Evolutionary conservation across 2,329 filamentous ascomycete genomes (phyloP), one percentile per base, ranked within the genome.

Genomic region (Penicillium freii): DNA sequence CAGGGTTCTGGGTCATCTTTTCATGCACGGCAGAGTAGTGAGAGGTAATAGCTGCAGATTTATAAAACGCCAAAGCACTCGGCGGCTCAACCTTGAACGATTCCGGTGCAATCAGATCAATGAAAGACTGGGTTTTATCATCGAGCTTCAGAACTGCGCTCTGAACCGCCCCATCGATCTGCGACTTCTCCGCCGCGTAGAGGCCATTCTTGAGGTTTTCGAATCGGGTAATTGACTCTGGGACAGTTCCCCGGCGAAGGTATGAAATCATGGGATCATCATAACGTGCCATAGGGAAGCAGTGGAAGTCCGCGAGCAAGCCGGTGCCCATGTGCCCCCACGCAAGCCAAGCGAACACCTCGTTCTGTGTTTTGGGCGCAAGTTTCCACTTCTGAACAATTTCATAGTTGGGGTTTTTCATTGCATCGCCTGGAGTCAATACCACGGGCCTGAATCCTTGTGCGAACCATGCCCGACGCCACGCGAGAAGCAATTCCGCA

Each of bases 391-490:
- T 71, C 72, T 92, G 87, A 52, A 96, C 77, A 52, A 87, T 80
- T 63, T 86, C 81, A 71, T 93, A 96, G 21, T 90, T 76, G 1
- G 90, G 90, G 69, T 96, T 94, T 69, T 86, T 87, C 80, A 87
- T 89, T 19, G 92, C 92, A 71, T 97, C 93, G 1, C 84, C 85
- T 17, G 86, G 83, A 50, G 89, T 87, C 55, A 97, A 76, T 40
- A 97, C 89, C 8, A 94, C 81, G 0, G 94, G 93, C 61, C 82
- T 86, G 77, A 97, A 97, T 11, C 93, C 94, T 68, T 95, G 87
- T 0, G 92, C 91, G 90, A 91, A 97, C 92, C 93, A 97, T 3
- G 93, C 92, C 45, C 91, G 84, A 59, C 92, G 84, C 94, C 94
- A 97, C 52, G 90, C 88, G 56, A 96, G 78, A 48, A 97, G 81